phyloP scores from a whole-genome alignment of 1,284 basidiomycete genomes.

The Moesziomyces sp. region DNA sequence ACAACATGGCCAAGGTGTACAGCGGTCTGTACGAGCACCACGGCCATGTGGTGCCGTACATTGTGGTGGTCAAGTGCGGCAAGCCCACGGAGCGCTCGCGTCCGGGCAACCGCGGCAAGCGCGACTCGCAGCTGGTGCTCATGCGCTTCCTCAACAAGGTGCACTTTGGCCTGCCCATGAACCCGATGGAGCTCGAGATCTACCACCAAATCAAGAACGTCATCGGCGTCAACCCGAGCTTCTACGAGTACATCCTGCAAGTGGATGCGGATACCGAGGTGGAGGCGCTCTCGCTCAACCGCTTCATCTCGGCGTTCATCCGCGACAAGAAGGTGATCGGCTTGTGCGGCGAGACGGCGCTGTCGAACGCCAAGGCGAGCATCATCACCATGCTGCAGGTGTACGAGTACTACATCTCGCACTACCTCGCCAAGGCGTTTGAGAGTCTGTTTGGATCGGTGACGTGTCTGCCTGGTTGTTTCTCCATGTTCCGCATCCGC shows the following conservation, averaged over 20 bases:
- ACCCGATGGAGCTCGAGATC: conserved; percentile 93
- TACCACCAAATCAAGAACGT: conserved; percentile 99
- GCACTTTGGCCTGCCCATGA: conserved; percentile 96
- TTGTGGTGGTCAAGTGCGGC: conserved; percentile 96
- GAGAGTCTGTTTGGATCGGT: conserved; percentile 96
- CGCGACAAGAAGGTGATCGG: conserved; percentile 93
- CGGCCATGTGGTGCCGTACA: conserved; percentile 95
- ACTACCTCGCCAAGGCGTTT: conserved; percentile 96
- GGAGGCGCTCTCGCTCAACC: conserved; percentile 84
- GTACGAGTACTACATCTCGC: conserved; percentile 68
- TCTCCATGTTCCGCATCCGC: conserved; percentile 67
- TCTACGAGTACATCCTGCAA: conserved; percentile 97
- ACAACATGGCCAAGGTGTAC: conserved; percentile 98
- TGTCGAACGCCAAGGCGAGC: conserved; percentile 90
- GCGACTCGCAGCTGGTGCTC: conserved; percentile 91
- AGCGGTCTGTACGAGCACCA: conserved; percentile 92
- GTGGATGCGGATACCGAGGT: conserved; percentile 95
- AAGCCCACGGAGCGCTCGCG: conserved; percentile 91
- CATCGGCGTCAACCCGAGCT: conserved; percentile 96
- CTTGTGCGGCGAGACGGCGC: conserved; percentile 90
- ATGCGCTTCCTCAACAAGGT: conserved; percentile 99
- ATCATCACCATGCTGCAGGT: conserved; percentile 98
- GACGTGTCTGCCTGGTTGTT: conserved; percentile 86
- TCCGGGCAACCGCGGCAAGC: conserved; percentile 79
- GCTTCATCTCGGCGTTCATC: conserved; percentile 83